These are phyloP conservation scores for Cornus suecica DNA, from an alignment of 148 eudicot genomes.

Conservation along the genomic window DNA sequence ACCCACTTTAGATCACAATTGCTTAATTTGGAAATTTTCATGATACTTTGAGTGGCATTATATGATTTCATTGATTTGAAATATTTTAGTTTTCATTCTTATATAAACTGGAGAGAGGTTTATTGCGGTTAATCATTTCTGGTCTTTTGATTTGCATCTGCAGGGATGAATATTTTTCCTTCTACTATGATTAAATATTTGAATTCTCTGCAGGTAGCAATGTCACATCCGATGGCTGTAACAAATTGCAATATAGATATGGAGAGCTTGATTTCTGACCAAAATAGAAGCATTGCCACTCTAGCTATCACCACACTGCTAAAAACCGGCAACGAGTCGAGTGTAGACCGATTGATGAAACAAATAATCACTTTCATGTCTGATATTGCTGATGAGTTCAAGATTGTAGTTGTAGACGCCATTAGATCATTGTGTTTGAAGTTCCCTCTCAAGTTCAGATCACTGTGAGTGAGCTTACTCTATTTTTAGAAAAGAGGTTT, in stretches of 20 bases:
- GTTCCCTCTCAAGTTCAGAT: constrained; percentile 79
- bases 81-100: background rate
- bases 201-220: constrained; percentile 56
- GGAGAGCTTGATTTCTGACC: constrained; percentile 87
- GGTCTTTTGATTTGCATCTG: background rate
- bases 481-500: background rate
- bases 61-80: background rate
- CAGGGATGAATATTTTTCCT: background rate
- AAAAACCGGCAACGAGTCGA: constrained; percentile 82
- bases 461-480: constrained; percentile 48
- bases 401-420: constrained; percentile 87
- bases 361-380: constrained; percentile 88
- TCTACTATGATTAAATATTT: background rate
- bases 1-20: too few relatives aligned
- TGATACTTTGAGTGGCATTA: background rate
- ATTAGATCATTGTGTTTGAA: constrained; percentile 77
- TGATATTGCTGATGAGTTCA: constrained; percentile 90
- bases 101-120: background rate
- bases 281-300: constrained; percentile 86
- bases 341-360: constrained; percentile 85
- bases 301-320: constrained; percentile 83
- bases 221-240: constrained; percentile 85
- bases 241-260: constrained; percentile 83
- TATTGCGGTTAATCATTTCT: background rate
- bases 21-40: too few relatives aligned